These are phyloP conservation scores for Fremontodendron californicum DNA, from an alignment of 345 rosid genomes.

Conservation along the genomic window DNA sequence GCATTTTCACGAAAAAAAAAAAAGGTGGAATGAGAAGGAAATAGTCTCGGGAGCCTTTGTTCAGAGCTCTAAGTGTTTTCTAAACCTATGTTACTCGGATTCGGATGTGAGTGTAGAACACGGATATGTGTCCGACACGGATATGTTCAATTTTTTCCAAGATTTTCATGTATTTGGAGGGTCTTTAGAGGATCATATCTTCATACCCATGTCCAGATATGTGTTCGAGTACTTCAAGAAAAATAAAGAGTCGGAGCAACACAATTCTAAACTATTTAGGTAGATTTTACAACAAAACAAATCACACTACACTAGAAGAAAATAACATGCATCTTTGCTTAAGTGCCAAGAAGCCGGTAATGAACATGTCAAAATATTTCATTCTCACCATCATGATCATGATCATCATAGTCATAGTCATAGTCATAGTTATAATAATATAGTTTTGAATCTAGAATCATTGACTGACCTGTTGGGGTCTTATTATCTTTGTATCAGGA, in stretches of 20 bases:
- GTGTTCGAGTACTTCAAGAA: too few relatives aligned
- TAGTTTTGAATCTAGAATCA: slow-evolving; percentile 3
- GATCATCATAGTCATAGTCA: too few relatives aligned
- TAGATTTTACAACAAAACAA: background rate
- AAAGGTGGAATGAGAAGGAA: background rate
- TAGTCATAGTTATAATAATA: background rate
- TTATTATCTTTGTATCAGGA: slow-evolving; percentile 97
- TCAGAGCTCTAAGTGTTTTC: too few relatives aligned
- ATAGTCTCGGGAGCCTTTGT: background rate
- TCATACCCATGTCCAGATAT: too few relatives aligned
- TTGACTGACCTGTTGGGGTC: slow-evolving; percentile 79
- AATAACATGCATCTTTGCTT: background rate
- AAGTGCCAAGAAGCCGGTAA: background rate
- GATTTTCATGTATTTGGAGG: too few relatives aligned
- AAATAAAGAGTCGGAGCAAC: too few relatives aligned
- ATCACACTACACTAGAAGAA: background rate
- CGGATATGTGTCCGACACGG: too few relatives aligned
- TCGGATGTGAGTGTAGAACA: too few relatives aligned
- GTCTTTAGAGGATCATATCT: too few relatives aligned
- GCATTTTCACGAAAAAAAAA: background rate
- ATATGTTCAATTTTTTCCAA: too few relatives aligned
- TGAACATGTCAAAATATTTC: background rate
- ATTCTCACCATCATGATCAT: background rate
- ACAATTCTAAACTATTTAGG: background rate
- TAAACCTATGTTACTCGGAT: too few relatives aligned